Percentiles rank a stretch among this genome's conserved stretches.
phyloP scores from a whole-genome alignment of 2,329 filamentous ascomycete genomes.

The Biscogniauxia mediterranea region DNA sequence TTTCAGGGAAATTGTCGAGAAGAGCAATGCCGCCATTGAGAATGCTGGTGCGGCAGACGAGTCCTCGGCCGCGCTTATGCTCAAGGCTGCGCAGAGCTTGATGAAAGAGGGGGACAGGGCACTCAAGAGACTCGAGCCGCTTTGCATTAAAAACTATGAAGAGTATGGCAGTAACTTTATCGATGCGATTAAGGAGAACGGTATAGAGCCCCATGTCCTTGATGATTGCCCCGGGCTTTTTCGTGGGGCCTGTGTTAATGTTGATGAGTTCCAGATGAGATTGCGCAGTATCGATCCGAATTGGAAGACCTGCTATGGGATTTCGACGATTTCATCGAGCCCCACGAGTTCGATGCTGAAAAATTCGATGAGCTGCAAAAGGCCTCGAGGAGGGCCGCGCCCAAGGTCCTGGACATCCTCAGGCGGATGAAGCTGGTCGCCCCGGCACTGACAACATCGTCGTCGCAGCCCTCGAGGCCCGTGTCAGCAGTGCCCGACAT shows the following conservation, averaged over 20 bases:
- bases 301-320: slow-evolving; percentile 54
- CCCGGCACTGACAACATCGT: slow-evolving; percentile 21
- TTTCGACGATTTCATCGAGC: slow-evolving; percentile 54
- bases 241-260: slow-evolving; percentile 12
- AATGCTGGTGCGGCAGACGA: slow-evolving; percentile 43
- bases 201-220: slow-evolving; percentile 35
- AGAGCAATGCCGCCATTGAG: slow-evolving; percentile 45
- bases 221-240: slow-evolving; percentile 3
- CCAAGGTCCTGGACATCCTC: slow-evolving; percentile 49
- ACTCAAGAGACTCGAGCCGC: slow-evolving; percentile 49
- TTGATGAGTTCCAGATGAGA: slow-evolving; percentile 40
- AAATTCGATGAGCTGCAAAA: slow-evolving; percentile 50
- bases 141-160: slow-evolving; percentile 47
- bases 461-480: slow-evolving; percentile 13
- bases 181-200: slow-evolving; percentile 52
- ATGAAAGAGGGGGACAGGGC: slow-evolving; percentile 49
- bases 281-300: slow-evolving; percentile 46
- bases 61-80: slow-evolving; percentile 41
- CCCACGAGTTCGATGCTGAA: slow-evolving; percentile 48
- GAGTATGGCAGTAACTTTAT: slow-evolving; percentile 51
- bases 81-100: slow-evolving; percentile 47
- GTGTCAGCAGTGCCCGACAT: slow-evolving; percentile 14
- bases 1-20: slow-evolving; percentile 53
- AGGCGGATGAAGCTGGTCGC: slow-evolving; percentile 52
- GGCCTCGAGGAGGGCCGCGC: slow-evolving; percentile 47